phyloP scores from a whole-genome alignment of 345 rosid species.

The Rhizophora mangle region DNA sequence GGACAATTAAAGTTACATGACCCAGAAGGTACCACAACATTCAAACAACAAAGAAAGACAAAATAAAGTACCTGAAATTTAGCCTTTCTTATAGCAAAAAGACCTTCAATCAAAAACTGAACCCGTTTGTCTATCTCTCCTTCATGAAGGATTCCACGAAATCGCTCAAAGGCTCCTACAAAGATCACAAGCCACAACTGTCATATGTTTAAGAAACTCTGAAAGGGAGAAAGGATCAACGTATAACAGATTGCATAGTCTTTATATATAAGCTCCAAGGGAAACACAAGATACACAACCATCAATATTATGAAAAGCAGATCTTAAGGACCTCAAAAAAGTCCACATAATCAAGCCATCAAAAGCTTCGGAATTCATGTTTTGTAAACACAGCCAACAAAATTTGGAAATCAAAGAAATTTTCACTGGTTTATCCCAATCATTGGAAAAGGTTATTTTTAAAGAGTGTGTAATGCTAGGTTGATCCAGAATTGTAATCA shows the following conservation, averaged over 20 bases:
- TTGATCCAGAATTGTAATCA: background rate
- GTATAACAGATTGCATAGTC: background rate
- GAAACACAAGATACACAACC: too few relatives aligned
- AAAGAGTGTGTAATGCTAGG: background rate
- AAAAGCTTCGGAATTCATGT: background rate
- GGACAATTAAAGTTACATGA: constrained; percentile 3
- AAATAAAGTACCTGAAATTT: constrained; percentile 66
- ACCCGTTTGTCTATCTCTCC: constrained; percentile 96
- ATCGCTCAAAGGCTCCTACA: constrained; percentile 88
- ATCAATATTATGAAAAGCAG: background rate
- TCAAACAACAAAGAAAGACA: background rate
- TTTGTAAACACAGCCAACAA: too few relatives aligned
- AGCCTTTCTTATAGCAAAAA: constrained; percentile 81
- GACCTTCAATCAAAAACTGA: constrained; percentile 83
- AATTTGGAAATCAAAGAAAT: too few relatives aligned
- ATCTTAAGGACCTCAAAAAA: background rate
- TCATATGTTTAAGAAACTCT: background rate
- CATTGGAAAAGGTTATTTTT: too few relatives aligned
- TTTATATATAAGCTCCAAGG: too few relatives aligned
- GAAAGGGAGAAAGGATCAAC: background rate
- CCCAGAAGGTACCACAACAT: background rate
- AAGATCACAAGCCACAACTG: constrained; percentile 13
- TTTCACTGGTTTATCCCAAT: too few relatives aligned
- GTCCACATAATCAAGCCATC: background rate
- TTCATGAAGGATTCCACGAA: constrained; percentile 93